A percentile compares a stretch with the other conserved stretches of the same genome.
Evolutionary conservation across 805 yeast species (phyloP).

Genomic region (Blastobotrys peoriensis): DNA sequence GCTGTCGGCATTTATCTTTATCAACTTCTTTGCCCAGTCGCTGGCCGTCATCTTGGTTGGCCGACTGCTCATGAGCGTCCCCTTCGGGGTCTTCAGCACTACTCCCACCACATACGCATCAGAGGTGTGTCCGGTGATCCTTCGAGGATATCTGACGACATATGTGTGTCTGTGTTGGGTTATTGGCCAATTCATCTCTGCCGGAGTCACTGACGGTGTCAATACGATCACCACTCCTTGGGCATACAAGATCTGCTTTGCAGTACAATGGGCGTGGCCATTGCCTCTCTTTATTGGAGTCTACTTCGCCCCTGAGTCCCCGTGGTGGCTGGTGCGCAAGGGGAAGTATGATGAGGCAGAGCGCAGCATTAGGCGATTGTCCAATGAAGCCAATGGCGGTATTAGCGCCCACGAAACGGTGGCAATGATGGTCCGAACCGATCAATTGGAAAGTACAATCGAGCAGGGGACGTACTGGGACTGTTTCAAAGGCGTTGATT

Average conservation of each 20-base stretch:
- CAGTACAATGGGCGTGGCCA: slow-evolving; percentile 56
- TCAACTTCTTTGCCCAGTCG: slow-evolving; percentile 32
- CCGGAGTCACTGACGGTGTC: slow-evolving; percentile 42
- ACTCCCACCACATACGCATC: slow-evolving; percentile 46
- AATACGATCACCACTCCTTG: slow-evolving; percentile 23
- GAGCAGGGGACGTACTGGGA: slow-evolving; percentile 25
- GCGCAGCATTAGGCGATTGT: slow-evolving; percentile 32
- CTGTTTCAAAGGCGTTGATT: slow-evolving; percentile 42
- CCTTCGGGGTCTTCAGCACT: slow-evolving; percentile 48
- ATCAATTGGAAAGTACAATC: slow-evolving; percentile 28
- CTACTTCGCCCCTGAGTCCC: slow-evolving; percentile 48
- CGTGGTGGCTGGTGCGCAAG: slow-evolving; percentile 48
- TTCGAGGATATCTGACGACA: slow-evolving; percentile 44
- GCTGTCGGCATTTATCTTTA: slow-evolving; percentile 29
- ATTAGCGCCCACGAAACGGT: slow-evolving; percentile 33
- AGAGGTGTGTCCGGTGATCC: slow-evolving; percentile 46
- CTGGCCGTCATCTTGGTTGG: slow-evolving; percentile 34
- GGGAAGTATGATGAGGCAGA: slow-evolving; percentile 40
- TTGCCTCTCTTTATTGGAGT: slow-evolving; percentile 38
- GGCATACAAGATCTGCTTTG: slow-evolving; percentile 49
- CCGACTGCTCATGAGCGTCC: slow-evolving; percentile 22
- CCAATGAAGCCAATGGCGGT: slow-evolving; percentile 11
- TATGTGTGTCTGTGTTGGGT: slow-evolving; percentile 49
- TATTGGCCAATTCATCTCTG: slow-evolving; percentile 48
- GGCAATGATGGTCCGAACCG: slow-evolving; percentile 41